Conservation (phyloP, 768 basidiomycete genomes). For the Epithele typhae region DNA sequence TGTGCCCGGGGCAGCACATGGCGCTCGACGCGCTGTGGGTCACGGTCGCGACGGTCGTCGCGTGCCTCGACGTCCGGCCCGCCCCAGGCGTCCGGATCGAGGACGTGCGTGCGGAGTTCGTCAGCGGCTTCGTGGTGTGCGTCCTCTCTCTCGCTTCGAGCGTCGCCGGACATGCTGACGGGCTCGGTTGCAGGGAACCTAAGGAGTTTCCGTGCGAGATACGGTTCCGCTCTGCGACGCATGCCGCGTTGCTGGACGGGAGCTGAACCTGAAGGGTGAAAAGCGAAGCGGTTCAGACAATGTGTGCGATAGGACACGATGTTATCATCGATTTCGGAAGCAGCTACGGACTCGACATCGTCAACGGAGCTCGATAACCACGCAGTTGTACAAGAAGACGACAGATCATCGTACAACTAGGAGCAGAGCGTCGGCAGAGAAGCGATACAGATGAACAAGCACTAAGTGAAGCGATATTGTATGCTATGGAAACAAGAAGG, state of each 20-base stretch:
- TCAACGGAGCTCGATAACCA: no score
- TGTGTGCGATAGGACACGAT: no score
- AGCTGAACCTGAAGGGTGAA: neutral
- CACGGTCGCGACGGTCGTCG: constrained; percentile 17
- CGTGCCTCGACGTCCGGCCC: constrained; percentile 16
- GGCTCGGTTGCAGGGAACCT: constrained; percentile 1
- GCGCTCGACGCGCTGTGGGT: constrained; percentile 21
- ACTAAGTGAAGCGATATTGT: no score
- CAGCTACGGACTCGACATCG: no score
- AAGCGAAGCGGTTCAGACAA: no score
- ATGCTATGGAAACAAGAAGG: no score
- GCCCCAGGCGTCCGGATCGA: constrained; percentile 14
- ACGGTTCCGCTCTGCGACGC: neutral
- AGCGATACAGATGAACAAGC: no score
- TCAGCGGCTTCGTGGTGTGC: constrained; percentile 27
- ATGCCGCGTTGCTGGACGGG: neutral
- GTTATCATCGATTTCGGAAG: no score
- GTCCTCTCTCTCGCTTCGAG: neutral
- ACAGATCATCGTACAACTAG: no score
- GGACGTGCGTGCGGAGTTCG: constrained; percentile 29
- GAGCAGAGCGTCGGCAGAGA: no score
- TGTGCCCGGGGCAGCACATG: constrained; percentile 23
- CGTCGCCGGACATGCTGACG: neutral
- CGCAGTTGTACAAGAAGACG: no score
- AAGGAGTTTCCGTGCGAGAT: constrained; percentile 8